These are phyloP conservation scores for Nannizziopsis barbatae DNA, from an alignment of 2,329 filamentous ascomycete species.

Conservation along the genomic window DNA sequence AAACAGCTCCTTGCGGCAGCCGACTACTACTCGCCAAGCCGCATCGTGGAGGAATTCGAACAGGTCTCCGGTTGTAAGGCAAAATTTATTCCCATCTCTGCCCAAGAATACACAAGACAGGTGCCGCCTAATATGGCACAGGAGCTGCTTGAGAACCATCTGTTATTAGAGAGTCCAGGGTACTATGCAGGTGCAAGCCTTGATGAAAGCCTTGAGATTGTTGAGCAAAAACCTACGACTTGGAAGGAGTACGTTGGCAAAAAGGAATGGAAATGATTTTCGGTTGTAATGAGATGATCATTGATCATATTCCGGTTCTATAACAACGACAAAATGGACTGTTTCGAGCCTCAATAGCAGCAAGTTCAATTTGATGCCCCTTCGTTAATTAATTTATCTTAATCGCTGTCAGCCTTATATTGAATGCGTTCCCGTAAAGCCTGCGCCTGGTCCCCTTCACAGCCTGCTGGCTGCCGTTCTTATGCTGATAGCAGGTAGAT, in stretches of 20 bases:
- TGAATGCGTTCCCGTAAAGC: no score
- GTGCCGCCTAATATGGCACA: constrained; percentile 23
- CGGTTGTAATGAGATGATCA: no score
- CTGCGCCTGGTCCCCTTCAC: no score
- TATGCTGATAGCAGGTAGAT: no score
- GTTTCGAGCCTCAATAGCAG: no score
- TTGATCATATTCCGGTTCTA: no score
- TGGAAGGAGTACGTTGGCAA: constrained; percentile 22
- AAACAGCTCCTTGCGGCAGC: constrained; percentile 37
- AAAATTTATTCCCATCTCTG: constrained; percentile 24
- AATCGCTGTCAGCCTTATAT: no score
- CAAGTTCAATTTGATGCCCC: no score
- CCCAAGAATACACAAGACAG: constrained; percentile 22
- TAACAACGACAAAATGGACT: no score
- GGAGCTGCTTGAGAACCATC: constrained; percentile 46
- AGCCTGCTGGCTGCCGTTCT: no score
- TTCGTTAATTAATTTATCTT: no score
- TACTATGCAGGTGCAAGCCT: constrained; percentile 41
- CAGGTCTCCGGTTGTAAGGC: constrained; percentile 28
- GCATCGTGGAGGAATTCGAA: constrained; percentile 33
- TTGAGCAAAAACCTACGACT: constrained; percentile 21
- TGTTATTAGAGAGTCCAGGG: constrained; percentile 42
- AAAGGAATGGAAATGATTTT: constrained; percentile 8
- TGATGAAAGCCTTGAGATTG: constrained; percentile 19
- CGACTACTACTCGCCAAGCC: constrained; percentile 30